These are phyloP conservation scores for Cystobasidiaceae sp. DNA, from an alignment of 1,284 basidiomycete species.

Conservation along the genomic window DNA sequence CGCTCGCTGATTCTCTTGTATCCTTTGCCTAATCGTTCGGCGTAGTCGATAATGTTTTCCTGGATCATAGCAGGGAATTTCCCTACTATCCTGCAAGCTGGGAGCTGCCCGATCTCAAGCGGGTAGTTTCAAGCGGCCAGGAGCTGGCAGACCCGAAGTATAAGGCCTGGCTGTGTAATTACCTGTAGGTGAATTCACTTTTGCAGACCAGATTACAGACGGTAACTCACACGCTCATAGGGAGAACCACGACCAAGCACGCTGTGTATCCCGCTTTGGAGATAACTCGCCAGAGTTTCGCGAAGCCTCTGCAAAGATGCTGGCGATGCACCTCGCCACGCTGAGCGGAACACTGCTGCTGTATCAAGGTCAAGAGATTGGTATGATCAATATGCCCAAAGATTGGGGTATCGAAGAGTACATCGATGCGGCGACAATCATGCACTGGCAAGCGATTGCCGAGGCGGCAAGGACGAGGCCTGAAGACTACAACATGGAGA, in stretches of 20 bases:
- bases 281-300: conserved; percentile 58
- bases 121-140: background rate
- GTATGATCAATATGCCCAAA: conserved; percentile 61
- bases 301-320: conserved; percentile 57
- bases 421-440: conserved; percentile 45
- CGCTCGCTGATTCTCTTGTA: no score
- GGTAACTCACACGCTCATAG: background rate
- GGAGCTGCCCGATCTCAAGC: background rate
- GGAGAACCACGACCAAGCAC: conserved; percentile 63
- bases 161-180: background rate
- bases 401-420: conserved; percentile 65
- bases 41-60: background rate
- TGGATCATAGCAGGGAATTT: background rate
- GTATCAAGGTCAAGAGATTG: conserved; percentile 63
- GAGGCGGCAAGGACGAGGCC: background rate
- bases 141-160: background rate
- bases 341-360: conserved; percentile 53
- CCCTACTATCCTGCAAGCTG: background rate
- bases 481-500: conserved; percentile 57
- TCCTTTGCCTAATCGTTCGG: background rate
- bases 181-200: background rate
- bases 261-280: conserved; percentile 61
- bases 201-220: background rate
- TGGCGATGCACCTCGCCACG: conserved; percentile 59
- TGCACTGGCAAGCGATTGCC: background rate